Evolutionary conservation across 305 asterid species (phyloP), one percentile per base, ranked within the genome.

Genomic region (Rubia balearica): DNA sequence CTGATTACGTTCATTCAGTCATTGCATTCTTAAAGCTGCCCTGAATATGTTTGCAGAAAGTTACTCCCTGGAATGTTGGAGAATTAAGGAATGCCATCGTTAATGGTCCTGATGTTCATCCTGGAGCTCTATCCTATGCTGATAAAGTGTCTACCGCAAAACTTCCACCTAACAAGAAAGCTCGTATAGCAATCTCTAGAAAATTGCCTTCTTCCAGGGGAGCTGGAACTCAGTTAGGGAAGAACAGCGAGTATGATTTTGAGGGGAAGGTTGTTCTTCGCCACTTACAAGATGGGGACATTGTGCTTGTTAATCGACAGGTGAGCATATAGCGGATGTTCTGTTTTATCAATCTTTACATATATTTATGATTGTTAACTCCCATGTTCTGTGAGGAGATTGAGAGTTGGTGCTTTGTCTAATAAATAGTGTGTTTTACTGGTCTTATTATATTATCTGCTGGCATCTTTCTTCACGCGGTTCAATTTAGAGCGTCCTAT

Each of bases 271-370:
- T 70, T 73, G 96, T 94, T 56, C 72, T 75, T 78, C 96, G 99
- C 64, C 99, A 94, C 85, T 81, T 94, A 87, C 91, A 83, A 80
- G 99, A 94, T 83, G 99, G 99, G 67, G 99, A 94, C 81, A 82
- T 94, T 73, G 99, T 94, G 74, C 97, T 94, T 77, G 97, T 91
- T 62, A 94, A 94, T 82, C 87, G 99, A 38, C 99, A 94, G 96
- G 99, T 94, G 79, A 30, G 67, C 64, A 30, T 67, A 38, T 65
- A 42, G 61, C 43, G 41, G 24, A 33, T 53, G 24, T 49, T 66
- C 64, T 46, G 43, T 51, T 40, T 12, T 53, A 69, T 65, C 9
- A 53, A 41, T 41, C 45, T 8, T 8, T 41, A 8, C 45, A 0
- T 41, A 7, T 57, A 11, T 30, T 24, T 19, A 30, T 65, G 16